phyloP scores from a whole-genome alignment of 345 rosid genomes.

The Rhodamnia argentea region DNA sequence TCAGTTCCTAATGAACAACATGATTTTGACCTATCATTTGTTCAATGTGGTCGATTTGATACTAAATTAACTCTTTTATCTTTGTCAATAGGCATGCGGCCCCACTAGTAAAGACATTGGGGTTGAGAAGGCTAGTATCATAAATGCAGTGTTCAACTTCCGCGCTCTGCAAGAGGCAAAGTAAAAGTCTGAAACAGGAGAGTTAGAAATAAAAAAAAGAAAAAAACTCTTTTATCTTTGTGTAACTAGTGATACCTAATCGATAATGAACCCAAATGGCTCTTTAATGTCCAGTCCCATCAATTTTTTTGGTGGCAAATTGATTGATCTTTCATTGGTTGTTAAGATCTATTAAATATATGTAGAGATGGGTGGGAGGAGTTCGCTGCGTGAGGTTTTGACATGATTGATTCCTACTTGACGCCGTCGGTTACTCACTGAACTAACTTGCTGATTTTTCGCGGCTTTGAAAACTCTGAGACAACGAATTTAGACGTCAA shows the following conservation, averaged over 20 bases:
- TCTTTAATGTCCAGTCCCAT: neutral
- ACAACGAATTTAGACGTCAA: neutral
- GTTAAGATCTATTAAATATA: neutral
- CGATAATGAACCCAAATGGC: neutral
- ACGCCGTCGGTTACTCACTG: neutral
- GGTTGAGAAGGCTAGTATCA: too few species aligned
- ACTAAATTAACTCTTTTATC: neutral
- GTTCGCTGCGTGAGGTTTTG: neutral
- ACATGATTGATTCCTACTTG: neutral
- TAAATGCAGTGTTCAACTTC: too few species aligned
- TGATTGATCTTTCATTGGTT: neutral
- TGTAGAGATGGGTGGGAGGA: neutral
- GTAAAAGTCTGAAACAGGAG: too few species aligned
- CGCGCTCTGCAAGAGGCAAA: too few species aligned
- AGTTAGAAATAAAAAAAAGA: too few species aligned
- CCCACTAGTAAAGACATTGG: too few species aligned
- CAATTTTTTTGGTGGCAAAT: neutral
- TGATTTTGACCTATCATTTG: neutral
- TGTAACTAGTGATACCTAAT: too few species aligned
- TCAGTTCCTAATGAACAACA: neutral
- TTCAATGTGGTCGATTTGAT: neutral
- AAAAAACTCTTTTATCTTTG: neutral
- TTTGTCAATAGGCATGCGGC: too few species aligned
- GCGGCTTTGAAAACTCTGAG: too few species aligned
- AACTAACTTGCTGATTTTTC: neutral